phyloP scores from a whole-genome alignment of 768 basidiomycete species.

The Macrolepiota albuminosa region DNA sequence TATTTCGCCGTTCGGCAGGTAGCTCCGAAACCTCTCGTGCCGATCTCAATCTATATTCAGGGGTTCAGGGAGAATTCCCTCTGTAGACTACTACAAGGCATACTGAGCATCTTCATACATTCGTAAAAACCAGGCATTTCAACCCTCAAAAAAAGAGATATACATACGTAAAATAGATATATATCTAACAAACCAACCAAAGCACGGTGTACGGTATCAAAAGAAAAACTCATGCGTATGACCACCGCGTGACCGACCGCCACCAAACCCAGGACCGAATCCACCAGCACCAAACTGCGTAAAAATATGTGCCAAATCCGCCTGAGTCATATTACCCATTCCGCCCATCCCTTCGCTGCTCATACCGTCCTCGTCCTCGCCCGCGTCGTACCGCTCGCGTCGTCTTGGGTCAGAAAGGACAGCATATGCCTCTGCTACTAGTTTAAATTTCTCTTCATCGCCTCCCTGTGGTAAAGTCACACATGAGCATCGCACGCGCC shows the following conservation, averaged over 20 bases:
- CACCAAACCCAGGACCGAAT: constrained; percentile 23
- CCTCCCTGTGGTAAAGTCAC: constrained; percentile 54
- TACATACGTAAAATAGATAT: neutral
- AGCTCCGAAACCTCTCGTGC: too few species aligned
- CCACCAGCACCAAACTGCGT: constrained; percentile 54
- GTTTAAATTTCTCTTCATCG: constrained; percentile 94
- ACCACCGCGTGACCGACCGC: constrained; percentile 17
- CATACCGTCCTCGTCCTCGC: constrained; percentile 76
- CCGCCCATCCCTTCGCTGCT: constrained; percentile 39
- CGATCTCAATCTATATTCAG: too few species aligned
- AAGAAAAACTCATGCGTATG: constrained; percentile 31
- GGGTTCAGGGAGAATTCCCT: too few species aligned
- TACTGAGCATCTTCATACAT: too few species aligned
- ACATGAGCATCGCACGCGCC: neutral
- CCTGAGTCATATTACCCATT: constrained; percentile 24
- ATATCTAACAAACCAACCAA: neutral
- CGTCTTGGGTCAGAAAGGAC: constrained; percentile 75
- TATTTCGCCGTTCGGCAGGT: too few species aligned
- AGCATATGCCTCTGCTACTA: constrained; percentile 76
- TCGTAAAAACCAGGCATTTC: too few species aligned
- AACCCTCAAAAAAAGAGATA: neutral
- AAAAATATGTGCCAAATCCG: constrained; percentile 61
- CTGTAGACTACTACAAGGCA: too few species aligned
- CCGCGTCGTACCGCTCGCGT: constrained; percentile 73
- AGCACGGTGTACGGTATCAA: constrained; percentile 4